These are phyloP conservation scores for Austropuccinia psidii DNA, from an alignment of 1,284 basidiomycete genomes.

Conservation along the genomic window DNA sequence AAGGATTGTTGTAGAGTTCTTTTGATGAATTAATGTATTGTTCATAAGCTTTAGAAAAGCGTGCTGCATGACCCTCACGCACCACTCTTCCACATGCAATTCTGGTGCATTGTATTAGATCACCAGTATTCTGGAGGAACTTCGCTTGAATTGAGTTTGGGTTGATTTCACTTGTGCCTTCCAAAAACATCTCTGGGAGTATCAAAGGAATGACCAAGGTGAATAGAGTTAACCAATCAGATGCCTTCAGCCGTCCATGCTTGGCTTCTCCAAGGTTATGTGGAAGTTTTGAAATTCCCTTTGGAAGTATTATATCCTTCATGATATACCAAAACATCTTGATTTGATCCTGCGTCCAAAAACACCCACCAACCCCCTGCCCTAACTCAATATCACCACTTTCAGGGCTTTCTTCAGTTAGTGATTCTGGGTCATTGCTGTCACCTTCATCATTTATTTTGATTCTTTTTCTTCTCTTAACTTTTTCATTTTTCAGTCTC, in stretches of 20 bases:
- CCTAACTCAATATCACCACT: too few species aligned
- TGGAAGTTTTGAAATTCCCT: neutral
- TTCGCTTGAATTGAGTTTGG: neutral
- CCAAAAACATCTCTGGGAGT: neutral
- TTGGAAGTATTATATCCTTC: neutral
- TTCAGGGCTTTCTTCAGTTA: too few species aligned
- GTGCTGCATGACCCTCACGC: neutral
- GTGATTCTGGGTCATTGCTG: too few species aligned
- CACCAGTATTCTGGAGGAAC: neutral
- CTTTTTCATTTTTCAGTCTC: neutral
- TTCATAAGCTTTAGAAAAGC: neutral
- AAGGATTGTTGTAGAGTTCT: neutral
- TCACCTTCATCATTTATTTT: too few species aligned
- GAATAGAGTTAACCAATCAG: conserved; percentile 10
- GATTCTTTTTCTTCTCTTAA: neutral
- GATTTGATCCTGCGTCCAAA: neutral
- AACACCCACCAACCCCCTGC: neutral
- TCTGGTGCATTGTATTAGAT: neutral
- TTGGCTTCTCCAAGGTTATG: neutral
- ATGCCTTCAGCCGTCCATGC: neutral
- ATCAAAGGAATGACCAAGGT: conserved; percentile 3
- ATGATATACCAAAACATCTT: neutral
- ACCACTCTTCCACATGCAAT: neutral
- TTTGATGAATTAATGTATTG: neutral
- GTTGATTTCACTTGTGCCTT: neutral